phyloP scores from a whole-genome alignment of 345 rosid genomes.

The Isatis tinctoria region DNA sequence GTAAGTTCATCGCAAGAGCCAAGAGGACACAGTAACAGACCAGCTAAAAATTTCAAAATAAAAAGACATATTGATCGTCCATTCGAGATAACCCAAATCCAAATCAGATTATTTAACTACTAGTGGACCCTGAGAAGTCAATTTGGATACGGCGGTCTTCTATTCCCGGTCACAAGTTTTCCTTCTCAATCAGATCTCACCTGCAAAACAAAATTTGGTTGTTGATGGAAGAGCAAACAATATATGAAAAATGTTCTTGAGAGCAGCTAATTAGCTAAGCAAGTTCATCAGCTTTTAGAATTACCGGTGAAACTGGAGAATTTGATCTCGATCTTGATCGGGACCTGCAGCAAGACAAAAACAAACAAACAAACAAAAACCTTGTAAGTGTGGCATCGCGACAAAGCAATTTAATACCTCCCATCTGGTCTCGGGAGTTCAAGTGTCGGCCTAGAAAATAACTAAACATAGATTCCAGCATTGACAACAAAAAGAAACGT shows the following conservation, averaged over 20 bases:
- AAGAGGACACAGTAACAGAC: neutral
- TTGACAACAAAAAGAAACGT: neutral
- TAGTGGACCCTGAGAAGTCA: neutral
- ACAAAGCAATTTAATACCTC: neutral
- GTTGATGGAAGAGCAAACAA: too few species aligned
- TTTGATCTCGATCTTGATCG: conserved; percentile 41
- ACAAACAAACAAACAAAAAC: neutral
- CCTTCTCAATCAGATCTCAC: conserved; percentile 41
- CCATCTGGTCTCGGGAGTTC: conserved; percentile 19
- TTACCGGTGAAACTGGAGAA: conserved; percentile 63
- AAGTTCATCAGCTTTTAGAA: conserved; percentile 22
- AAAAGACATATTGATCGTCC: neutral
- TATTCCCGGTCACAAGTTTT: neutral
- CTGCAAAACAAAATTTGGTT: conserved; percentile 31
- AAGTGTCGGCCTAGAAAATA: conserved; percentile 4
- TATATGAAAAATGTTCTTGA: too few species aligned
- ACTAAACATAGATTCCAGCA: conserved; percentile 10
- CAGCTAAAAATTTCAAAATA: neutral
- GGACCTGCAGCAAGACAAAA: conserved; percentile 25
- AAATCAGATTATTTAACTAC: neutral
- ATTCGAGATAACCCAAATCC: neutral
- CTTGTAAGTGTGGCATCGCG: neutral
- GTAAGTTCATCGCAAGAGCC: neutral
- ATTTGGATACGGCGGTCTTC: neutral
- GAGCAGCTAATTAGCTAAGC: neutral